Evolutionary conservation across 371 early-diverging fungal species (phyloP), one percentile per base, ranked within the genome.

Genomic region (Enteropsectra breve): DNA sequence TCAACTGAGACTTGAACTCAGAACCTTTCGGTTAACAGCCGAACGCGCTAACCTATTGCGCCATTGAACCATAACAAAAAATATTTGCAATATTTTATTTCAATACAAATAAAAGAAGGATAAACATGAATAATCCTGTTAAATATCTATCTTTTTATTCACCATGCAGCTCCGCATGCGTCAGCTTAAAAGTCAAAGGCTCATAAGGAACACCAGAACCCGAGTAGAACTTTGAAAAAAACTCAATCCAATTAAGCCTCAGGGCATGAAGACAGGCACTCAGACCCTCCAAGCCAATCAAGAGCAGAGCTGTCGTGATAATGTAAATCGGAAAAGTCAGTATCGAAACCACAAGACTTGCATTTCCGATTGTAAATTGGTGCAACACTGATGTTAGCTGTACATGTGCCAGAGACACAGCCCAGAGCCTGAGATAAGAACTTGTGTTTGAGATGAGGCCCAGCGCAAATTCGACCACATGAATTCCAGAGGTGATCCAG

Each of bases 191-290:
- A n/a, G 62, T 52, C 33, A 93, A 88, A 1, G 94, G 92, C 64
- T 81, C 83, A 78, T 91, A 93, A 72, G 83, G 76, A 57, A 78
- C 76, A 40, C 94, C 94, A 0, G 82, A 81, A 29, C 90, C 92
- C 52, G 82, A 83, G 76, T 93, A 97, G 78, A 97, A 96, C 82
- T 96, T 98, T 80, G 85, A 86, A 78, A 94, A 89, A 81, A 98
- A 98, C 82, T 98, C 98, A 54, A 98, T 92, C 94, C 99, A 98
- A 81, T 94, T 94, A 63, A 98, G 84, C 85, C 99, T 89, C 34
- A 96, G 84, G 0, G 97, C 95, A 80, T 98, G 97, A 74, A 98
- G 81, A 82, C 93, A 94, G 0, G 96, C 92, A 56, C 90, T 89
- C 8, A 98, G 81, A 3, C 99, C 97, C 82, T 98, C 99, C 90